Base-by-base conservation (phyloP, 192 early-diverging fungal species). In the Geosiphon pyriformis region DNA sequence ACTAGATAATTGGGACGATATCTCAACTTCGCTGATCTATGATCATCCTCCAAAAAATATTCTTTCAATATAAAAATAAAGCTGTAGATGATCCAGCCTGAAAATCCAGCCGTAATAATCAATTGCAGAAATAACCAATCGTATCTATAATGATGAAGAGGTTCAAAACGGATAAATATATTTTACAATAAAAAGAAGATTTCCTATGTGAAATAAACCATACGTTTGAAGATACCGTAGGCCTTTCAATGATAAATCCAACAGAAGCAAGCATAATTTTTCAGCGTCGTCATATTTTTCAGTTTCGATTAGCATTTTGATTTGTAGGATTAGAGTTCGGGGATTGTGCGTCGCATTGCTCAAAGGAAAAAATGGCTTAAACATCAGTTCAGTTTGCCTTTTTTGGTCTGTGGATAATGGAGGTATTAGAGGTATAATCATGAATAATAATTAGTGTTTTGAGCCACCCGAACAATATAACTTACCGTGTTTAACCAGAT, bases 101-200 rank as follows among this genome's bases (percentile, higher is more conserved):
- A 58, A 72, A 92, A 98, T 48, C 95, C 95, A 27, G 81, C 72
- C 12, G 88, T 89, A 23, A 98, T 85, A 4, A 94, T 83, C 0
- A 89, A 81, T 55, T 92, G 82, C 60, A 98, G 75, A 71, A 95
- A 91, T 4, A 95, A 75, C 95, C 95, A 98, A 76, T 98, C 95
- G 64, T 98, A 97, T 0, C 76, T 74, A 52, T 58, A 31, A 61
- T 27, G 31, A 20, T 7, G 22, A 20, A 20, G 22, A 52, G 50
- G 20, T 30, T 29, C 35, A 35, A 50, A 25, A 47, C 17, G 20
- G 27, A 29, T 30, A 27, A 20, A 34, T 57, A 23, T 50, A 29
- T 48, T 26, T 23, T 27, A 47, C 6, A 4, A 23, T 11, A 3
- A 1, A 37, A 32, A 46, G 11, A 15, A 0, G 34, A 61, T 12